Base-by-base conservation (phyloP, 176 grass and related monocot genomes). In the Hyparrhenia diplandra region DNA sequence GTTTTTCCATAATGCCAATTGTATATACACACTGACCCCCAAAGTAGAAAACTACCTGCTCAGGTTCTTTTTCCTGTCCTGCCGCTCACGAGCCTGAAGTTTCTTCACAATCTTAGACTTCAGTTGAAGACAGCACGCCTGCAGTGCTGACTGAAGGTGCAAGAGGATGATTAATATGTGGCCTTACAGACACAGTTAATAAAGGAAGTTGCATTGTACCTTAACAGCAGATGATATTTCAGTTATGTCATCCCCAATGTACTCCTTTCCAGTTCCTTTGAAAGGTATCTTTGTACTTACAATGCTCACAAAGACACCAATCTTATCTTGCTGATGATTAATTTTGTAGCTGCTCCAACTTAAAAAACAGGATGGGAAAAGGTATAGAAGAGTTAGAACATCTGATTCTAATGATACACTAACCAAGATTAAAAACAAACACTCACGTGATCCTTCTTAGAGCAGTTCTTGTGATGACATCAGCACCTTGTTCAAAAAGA, bases 281-380 rank as follows among this genome's bases (percentile, higher is more conserved):
- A 98, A 98, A 64, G 92, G 95, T 89, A 95, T 91, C 90, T 98
- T 98, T 82, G 92, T 98, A 71, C 92, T 98, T 58, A 98, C 95
- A 88, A 98, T 98, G 80, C 90, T 98, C 64, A 98, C 88, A 86
- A 98, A 95, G 35, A 95, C 92, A 82, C 95, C 95, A 59, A 95
- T 98, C 91, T 91, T 98, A 70, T 98, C 90, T 85, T 98, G 92
- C 40, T 78, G 83, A 64, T 95, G 90, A 81, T 98, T 98, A 76
- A 98, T 98, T 81, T 98, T 95, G 88, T 98, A 98, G 77, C 68
- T 89, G 82, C 69, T 90, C 95, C 90, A 98, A 74, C 95, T 98
- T 98, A 75, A 81, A 79, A 87, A 28, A 42, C 51, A 89, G 36
- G 64, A 81, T 82, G 13, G 59, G 12, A 39, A 57, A 65, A 61